These are phyloP conservation scores for Penicillium bialowiezense DNA, from an alignment of 495 filamentous ascomycete species.

Conservation along the genomic window DNA sequence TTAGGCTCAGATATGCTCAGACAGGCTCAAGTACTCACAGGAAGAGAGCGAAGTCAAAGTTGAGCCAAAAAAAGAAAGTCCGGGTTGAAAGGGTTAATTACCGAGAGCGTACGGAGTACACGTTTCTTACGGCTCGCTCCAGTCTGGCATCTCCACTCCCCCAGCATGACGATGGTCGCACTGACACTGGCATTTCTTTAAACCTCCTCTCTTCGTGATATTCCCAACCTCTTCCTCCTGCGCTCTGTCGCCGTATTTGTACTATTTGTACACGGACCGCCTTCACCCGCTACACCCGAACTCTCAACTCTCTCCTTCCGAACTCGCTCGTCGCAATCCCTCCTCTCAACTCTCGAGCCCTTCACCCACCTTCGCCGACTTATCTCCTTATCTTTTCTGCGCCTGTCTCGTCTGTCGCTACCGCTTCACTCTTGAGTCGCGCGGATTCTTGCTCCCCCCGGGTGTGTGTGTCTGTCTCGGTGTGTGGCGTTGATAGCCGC, in stretches of 20 bases:
- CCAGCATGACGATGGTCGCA: slow-evolving; percentile 31
- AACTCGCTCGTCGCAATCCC: slow-evolving; percentile 12
- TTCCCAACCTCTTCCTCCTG: neutral
- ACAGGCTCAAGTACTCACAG: no score
- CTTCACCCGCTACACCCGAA: slow-evolving; percentile 2
- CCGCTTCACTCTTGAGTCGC: neutral
- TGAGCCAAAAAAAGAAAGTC: neutral
- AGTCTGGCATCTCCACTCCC: slow-evolving; percentile 34
- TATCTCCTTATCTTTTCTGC: neutral
- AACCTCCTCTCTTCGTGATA: neutral
- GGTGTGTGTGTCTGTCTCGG: neutral
- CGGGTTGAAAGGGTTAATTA: slow-evolving; percentile 3
- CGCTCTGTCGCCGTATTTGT: neutral
- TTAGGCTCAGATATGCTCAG: no score
- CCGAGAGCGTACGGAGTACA: slow-evolving; percentile 10
- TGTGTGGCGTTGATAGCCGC: slow-evolving; percentile 18
- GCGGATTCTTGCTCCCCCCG: slow-evolving; percentile 2
- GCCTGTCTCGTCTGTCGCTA: slow-evolving; percentile 5
- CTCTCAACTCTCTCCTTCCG: slow-evolving; percentile 8
- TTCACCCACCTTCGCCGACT: slow-evolving; percentile 1
- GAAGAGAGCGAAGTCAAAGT: no score
- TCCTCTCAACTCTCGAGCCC: slow-evolving; percentile 8
- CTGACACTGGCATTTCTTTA: slow-evolving; percentile 13
- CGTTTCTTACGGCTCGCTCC: slow-evolving; percentile 20
- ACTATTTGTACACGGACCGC: slow-evolving; percentile 2